Percentiles rank a stretch among this genome's conserved stretches.
Conservation (phyloP, 495 filamentous ascomycete species). For the Talaromyces nanjingensis region DNA sequence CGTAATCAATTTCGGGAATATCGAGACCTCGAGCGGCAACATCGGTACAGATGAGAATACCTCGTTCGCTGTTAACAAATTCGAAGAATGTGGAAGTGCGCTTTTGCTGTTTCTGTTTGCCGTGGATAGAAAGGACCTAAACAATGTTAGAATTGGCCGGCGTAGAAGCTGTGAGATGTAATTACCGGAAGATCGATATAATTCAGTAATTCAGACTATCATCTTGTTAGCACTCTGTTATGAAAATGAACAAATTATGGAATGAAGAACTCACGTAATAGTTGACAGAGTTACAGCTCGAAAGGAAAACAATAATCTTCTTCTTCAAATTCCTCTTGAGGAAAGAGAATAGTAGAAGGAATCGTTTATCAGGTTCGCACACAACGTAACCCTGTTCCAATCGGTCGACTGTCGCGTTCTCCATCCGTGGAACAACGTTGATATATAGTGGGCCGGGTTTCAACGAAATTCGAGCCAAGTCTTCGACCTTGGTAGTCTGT, state of each 20-base stretch:
- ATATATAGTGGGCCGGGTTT: constrained; percentile 90
- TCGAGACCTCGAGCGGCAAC: constrained; percentile 92
- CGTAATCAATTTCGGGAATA: constrained; percentile 37
- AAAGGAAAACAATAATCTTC: constrained; percentile 97
- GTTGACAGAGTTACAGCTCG: constrained; percentile 87
- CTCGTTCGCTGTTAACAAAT: constrained; percentile 88
- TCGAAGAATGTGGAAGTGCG: constrained; percentile 98
- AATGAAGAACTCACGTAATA: constrained; percentile 51
- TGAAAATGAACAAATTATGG: no score
- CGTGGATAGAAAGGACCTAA: constrained; percentile 57
- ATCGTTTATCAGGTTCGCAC: constrained; percentile 88
- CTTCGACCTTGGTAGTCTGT: constrained; percentile 97
- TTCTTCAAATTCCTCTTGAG: constrained; percentile 84
- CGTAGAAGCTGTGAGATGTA: not conserved
- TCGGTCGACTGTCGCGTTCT: constrained; percentile 80
- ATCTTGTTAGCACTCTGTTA: no score
- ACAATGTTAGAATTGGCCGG: constrained; percentile 46
- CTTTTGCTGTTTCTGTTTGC: constrained; percentile 96
- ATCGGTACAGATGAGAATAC: constrained; percentile 91
- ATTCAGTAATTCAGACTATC: constrained; percentile 72
- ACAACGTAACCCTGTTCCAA: constrained; percentile 94
- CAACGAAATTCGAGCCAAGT: constrained; percentile 88
- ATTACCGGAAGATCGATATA: constrained; percentile 79
- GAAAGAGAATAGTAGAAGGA: constrained; percentile 92
- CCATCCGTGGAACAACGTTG: constrained; percentile 77